These are phyloP conservation scores for Penicillium odoratum DNA, from an alignment of 495 filamentous ascomycete species.

Conservation along the genomic window DNA sequence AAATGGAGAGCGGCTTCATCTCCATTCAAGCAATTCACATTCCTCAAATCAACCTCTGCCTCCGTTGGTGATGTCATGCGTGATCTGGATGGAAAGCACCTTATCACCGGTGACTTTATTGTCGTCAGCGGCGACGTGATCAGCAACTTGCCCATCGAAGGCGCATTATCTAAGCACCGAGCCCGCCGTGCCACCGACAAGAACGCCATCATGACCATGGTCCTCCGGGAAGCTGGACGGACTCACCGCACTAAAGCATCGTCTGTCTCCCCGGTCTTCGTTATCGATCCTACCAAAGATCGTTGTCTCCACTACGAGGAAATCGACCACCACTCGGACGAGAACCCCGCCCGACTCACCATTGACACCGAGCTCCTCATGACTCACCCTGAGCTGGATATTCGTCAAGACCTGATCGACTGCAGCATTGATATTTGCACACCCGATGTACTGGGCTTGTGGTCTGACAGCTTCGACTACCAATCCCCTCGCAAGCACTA, in stretches of 20 bases:
- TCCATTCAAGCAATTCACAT: constrained; percentile 80
- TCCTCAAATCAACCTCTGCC: constrained; percentile 82
- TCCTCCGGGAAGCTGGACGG: constrained; percentile 75
- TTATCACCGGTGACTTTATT: constrained; percentile 90
- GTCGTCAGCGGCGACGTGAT: constrained; percentile 94
- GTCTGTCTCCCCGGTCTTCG: constrained; percentile 75
- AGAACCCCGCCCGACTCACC: constrained; percentile 55
- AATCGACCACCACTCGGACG: constrained; percentile 41
- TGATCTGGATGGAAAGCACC: constrained; percentile 80
- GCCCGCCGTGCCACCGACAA: constrained; percentile 80
- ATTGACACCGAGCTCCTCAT: constrained; percentile 74
- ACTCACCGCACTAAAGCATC: constrained; percentile 73
- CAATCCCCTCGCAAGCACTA: constrained; percentile 86
- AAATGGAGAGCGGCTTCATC: constrained; percentile 70
- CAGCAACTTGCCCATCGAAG: constrained; percentile 81
- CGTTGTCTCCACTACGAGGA: constrained; percentile 95
- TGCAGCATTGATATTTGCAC: constrained; percentile 98
- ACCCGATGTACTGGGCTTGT: constrained; percentile 87
- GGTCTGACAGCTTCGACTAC: constrained; percentile 98
- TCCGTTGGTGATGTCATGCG: constrained; percentile 95
- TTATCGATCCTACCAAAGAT: constrained; percentile 76
- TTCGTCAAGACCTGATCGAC: constrained; percentile 88
- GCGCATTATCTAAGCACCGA: constrained; percentile 74
- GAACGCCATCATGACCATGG: constrained; percentile 98
- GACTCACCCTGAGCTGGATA: constrained; percentile 65